Percentiles rank a stretch among this genome's conserved stretches.
Evolutionary conservation across 2,329 filamentous ascomycete genomes (phyloP).

Genomic region (Orbilia brochopaga): DNA sequence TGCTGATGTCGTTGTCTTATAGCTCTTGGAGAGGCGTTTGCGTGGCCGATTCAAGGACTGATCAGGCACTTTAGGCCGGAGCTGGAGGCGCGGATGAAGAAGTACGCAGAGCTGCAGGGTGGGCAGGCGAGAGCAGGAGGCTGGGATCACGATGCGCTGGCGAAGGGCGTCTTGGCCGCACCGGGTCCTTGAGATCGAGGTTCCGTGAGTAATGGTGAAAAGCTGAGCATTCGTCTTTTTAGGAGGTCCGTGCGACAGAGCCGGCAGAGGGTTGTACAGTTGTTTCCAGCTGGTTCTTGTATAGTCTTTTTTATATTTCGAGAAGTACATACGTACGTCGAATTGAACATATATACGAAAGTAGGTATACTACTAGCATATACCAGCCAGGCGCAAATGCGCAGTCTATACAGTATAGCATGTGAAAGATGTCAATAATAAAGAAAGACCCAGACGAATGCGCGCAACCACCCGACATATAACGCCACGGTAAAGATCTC

Average conservation of each 20-base stretch:
- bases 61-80: slow-evolving; percentile 98
- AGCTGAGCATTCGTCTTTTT: neutral
- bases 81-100: slow-evolving; percentile 86
- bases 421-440: neutral
- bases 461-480: slow-evolving; percentile 11
- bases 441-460: neutral
- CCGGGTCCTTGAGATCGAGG: slow-evolving; percentile 63
- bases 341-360: slow-evolving; percentile 8
- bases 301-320: slow-evolving; percentile 25
- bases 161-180: slow-evolving; percentile 85
- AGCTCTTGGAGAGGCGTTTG: slow-evolving; percentile 95
- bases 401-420: neutral
- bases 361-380: slow-evolving; percentile 12
- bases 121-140: slow-evolving; percentile 82
- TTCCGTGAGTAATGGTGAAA: neutral
- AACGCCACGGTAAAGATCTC: slow-evolving; percentile 28
- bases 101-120: slow-evolving; percentile 75
- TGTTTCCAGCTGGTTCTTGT: slow-evolving; percentile 32
- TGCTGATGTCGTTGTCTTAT: slow-evolving; percentile 55
- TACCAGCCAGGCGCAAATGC: slow-evolving; percentile 4
- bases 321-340: slow-evolving; percentile 18
- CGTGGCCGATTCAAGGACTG: slow-evolving; percentile 96
- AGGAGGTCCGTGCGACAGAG: slow-evolving; percentile 12
- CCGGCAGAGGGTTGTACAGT: slow-evolving; percentile 17
- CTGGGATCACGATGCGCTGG: slow-evolving; percentile 76